Base-by-base conservation (phyloP, 2,329 filamentous ascomycete species). In the Calonectria leucothoes region DNA sequence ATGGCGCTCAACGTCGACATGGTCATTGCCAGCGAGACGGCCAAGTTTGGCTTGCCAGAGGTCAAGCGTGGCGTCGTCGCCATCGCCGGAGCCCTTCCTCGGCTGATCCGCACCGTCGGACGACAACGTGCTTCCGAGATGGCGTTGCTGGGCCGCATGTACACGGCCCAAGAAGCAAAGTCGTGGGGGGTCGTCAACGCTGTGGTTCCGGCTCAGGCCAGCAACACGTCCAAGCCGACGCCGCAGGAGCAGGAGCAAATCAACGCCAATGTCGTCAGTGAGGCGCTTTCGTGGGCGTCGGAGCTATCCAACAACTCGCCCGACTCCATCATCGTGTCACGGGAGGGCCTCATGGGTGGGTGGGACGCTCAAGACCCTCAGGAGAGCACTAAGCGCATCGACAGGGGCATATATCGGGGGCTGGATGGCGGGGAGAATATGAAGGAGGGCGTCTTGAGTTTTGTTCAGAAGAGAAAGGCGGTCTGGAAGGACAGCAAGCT, bases 401-500 rank as follows among this genome's bases (percentile, higher is more conserved):
- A 88, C 20, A 87, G 91, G 68, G 88, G 88, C 2, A 89, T 92
- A 86, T 93, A 90, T 79, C 86, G 85, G 68, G 86, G 86, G 72
- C 87, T 96, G 70, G 87, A 92, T 74, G 88, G 86, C 2, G 93
- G 91, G 0, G 92, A 94, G 77, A 96, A 96, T 83, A 92, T 95
- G 84, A 90, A 89, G 69, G 94, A 96, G 84, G 94, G 94, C 0
- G 87, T 96, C 25, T 86, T 82, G 84, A 94, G 93, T 73, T 96
- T 96, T 86, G 92, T 94, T 23, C 93, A 95, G 88, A 95, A 92
- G 88, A 88, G 93, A 80, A 89, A 90, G 84, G 91, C 94, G 2
- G 86, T 86, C 45, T 96, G 94, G 93, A 89, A 87, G 79, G 86
- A 91, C 71, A 92, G 90, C 81, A 92, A 92, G 82, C 78, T 93